These are phyloP conservation scores for Dendrobium catenatum DNA, from an alignment of 106 monocot genomes.

Conservation along the genomic window DNA sequence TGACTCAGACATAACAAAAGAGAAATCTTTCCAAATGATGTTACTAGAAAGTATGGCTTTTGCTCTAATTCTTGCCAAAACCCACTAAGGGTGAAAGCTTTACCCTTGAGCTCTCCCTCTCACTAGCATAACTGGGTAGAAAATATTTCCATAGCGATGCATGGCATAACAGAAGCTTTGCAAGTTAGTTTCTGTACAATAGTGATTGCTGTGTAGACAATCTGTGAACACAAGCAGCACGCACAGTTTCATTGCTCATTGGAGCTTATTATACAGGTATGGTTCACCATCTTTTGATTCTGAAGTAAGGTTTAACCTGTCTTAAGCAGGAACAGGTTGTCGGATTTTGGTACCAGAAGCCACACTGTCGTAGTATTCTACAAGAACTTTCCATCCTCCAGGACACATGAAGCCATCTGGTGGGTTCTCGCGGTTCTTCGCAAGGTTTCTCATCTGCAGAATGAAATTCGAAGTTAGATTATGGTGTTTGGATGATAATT, in stretches of 20 bases:
- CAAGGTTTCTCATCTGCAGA: slow-evolving; percentile 79
- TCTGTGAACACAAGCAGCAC: background rate
- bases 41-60: too few relatives aligned
- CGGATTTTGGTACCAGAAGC: slow-evolving; percentile 29
- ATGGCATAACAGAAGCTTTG: background rate
- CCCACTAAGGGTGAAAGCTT: too few relatives aligned
- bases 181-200: background rate
- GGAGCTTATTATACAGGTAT: background rate
- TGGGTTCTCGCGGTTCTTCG: slow-evolving; percentile 70
- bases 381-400: slow-evolving; percentile 96
- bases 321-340: slow-evolving; percentile 56
- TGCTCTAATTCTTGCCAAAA: too few relatives aligned
- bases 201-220: background rate
- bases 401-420: slow-evolving; percentile 99
- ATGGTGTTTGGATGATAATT: too few relatives aligned
- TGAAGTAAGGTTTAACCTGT: background rate
- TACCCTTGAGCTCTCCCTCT: too few relatives aligned
- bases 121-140: too few relatives aligned
- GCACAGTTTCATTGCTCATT: background rate
- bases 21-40: too few relatives aligned
- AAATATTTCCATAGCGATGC: background rate
- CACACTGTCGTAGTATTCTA: slow-evolving; percentile 65
- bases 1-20: too few relatives aligned
- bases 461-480: too few relatives aligned
- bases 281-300: background rate